Evolutionary conservation across 1,284 basidiomycete genomes (phyloP).

Genomic region (Phlebopus sp.): DNA sequence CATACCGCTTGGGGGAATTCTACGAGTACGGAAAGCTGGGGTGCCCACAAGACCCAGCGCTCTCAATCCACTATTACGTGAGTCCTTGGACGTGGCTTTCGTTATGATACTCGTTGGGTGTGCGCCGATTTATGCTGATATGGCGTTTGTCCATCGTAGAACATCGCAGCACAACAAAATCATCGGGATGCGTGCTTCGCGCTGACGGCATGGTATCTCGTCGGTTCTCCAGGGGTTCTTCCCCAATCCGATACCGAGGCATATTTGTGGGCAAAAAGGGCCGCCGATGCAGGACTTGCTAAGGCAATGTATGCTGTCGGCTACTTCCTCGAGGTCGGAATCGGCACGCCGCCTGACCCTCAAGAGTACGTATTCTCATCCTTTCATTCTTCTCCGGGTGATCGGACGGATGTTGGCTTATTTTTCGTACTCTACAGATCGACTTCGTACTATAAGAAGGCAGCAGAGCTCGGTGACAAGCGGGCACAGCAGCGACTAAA

Average conservation of each 20-base stretch:
- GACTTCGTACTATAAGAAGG: constrained; percentile 82
- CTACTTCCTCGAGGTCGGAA: constrained; percentile 94
- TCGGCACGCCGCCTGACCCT: constrained; percentile 71
- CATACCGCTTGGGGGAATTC: constrained; percentile 95
- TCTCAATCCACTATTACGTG: constrained; percentile 98
- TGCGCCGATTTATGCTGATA: constrained; percentile 11
- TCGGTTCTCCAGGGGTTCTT: constrained; percentile 95
- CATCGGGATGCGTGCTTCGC: constrained; percentile 98
- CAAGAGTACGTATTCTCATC: constrained; percentile 52
- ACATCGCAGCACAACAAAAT: constrained; percentile 96
- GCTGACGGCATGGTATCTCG: constrained; percentile 97
- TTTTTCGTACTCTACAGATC: constrained; percentile 46
- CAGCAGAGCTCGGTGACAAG: constrained; percentile 93
- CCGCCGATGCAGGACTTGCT: constrained; percentile 83
- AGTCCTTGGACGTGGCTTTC: constrained; percentile 32
- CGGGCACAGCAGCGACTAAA: constrained; percentile 87
- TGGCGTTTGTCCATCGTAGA: constrained; percentile 46
- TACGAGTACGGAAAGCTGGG: constrained; percentile 99
- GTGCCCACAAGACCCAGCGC: constrained; percentile 95
- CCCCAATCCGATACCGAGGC: constrained; percentile 99
- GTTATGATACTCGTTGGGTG: constrained; percentile 1
- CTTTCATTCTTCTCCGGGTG: neutral
- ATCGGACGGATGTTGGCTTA: neutral
- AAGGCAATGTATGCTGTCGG: constrained; percentile 98
- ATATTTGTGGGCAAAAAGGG: constrained; percentile 90